Conservation (phyloP, 108 stramenopile genomes). For the Pseudonitzschia multiseries region DNA sequence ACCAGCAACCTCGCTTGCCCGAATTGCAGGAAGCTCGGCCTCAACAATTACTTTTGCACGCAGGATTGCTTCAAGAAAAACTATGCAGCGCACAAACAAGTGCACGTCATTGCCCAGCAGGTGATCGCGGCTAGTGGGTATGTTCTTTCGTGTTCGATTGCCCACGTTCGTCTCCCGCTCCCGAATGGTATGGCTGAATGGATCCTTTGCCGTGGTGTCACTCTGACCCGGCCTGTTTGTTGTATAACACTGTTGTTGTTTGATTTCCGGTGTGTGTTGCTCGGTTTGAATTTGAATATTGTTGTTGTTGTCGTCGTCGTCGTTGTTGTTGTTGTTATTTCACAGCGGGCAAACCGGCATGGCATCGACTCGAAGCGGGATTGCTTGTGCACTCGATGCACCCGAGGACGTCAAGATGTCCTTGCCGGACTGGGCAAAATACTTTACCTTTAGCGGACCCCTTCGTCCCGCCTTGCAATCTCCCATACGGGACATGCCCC, state of each 20-base stretch:
- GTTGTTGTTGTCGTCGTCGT: too few species aligned
- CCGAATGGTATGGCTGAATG: neutral
- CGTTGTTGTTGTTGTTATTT: too few species aligned
- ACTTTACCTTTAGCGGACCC: slow-evolving; percentile 65
- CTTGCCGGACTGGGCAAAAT: slow-evolving; percentile 67
- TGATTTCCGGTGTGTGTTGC: neutral
- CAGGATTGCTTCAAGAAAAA: slow-evolving; percentile 88
- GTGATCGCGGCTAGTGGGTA: slow-evolving; percentile 43
- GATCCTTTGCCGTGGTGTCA: neutral
- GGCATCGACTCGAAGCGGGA: slow-evolving; percentile 55
- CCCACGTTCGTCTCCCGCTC: too few species aligned
- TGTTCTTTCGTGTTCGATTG: neutral
- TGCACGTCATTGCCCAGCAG: slow-evolving; percentile 76
- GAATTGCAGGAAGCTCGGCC: slow-evolving; percentile 81
- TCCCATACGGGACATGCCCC: slow-evolving; percentile 63
- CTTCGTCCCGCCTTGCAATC: slow-evolving; percentile 71
- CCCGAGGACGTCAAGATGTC: slow-evolving; percentile 46
- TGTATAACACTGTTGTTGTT: neutral
- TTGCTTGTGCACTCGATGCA: slow-evolving; percentile 60
- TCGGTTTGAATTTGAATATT: neutral
- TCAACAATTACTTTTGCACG: slow-evolving; percentile 80
- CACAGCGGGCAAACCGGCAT: slow-evolving; percentile 28
- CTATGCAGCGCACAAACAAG: slow-evolving; percentile 76
- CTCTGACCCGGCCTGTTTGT: neutral
- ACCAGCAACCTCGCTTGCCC: slow-evolving; percentile 83